Base-by-base conservation (phyloP, 768 basidiomycete species). In the Psilocybe cubensis region DNA sequence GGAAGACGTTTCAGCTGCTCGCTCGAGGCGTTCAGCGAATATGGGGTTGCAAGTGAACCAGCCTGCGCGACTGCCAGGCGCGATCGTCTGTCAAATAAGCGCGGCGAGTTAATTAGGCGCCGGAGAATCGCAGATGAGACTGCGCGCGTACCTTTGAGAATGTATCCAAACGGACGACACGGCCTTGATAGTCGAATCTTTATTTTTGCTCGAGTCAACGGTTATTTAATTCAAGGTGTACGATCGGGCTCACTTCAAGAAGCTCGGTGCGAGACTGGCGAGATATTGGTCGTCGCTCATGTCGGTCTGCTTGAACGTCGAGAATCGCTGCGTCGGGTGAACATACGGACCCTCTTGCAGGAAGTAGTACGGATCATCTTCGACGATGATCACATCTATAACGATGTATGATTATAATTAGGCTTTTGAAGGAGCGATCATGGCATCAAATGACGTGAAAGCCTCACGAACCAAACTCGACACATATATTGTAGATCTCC, bases 361-460 rank as follows among this genome's bases (percentile, higher is more conserved):
- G 74, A 91, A 89, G 71, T 83, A 80, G 70, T 92, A 92, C 3
- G 92, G 91, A 70, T 92, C 91, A 63, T 94, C 91, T 74, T 93
- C 91, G 52, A 89, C 84, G 57, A 91, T 91, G 62, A 92, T 85
- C 21, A 92, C 70, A 61, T 92, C 85, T 88, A 33, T 17, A 47
- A 14, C 56, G 48, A 31, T 55, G 29, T 27, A 12, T 14, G 2
- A 48, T 21, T 21, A 21, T 33, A 33, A 33, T 27, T 14, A 12
- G 2, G 46, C 18, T 20, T 20, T 38, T 28, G 35, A 11, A 33
- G 17, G 40, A 25, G 1, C 18, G 14, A n/a, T 23, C 3, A 12
- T 43, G 27, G 56, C n/a, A 24, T 18, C 17, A 11, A 33, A 51
- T 31, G 43, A 57, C 27, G 41, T 18, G 38, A 14, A 1, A 52